Conservation (phyloP, 345 rosid genomes). For the Citrus hindsii region DNA sequence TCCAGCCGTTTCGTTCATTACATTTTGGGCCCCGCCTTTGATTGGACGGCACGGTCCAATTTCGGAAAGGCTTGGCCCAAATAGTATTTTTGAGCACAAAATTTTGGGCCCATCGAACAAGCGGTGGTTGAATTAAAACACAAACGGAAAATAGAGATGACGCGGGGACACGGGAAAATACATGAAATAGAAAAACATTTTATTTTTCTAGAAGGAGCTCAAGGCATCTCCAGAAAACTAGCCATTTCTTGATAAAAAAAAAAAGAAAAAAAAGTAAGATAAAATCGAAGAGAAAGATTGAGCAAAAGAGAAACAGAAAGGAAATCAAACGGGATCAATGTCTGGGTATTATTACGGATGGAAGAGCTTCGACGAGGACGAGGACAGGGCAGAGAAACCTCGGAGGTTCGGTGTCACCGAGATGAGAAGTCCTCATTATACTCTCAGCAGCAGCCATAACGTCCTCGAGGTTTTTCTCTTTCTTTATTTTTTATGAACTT, state of each 20-base stretch:
- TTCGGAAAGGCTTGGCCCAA: neutral
- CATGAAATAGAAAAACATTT: neutral
- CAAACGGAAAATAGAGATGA: neutral
- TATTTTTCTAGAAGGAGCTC: slow-evolving; percentile 45
- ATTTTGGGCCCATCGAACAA: too few relatives aligned
- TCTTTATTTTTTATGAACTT: neutral
- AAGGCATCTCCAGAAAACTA: slow-evolving; percentile 16
- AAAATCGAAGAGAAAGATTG: too few relatives aligned
- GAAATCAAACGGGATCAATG: slow-evolving; percentile 23
- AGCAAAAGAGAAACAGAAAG: neutral
- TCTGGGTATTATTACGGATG: slow-evolving; percentile 45
- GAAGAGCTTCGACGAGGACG: slow-evolving; percentile 77
- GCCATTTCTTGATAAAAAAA: neutral
- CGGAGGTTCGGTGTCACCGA: slow-evolving; percentile 89
- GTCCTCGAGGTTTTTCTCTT: slow-evolving; percentile 50
- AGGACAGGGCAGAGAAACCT: slow-evolving; percentile 92
- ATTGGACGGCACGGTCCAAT: neutral
- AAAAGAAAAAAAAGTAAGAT: neutral
- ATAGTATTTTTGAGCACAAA: too few relatives aligned
- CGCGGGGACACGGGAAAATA: neutral
- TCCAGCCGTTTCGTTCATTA: too few relatives aligned
- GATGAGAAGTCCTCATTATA: slow-evolving; percentile 77
- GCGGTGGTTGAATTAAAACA: too few relatives aligned
- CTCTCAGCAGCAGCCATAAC: slow-evolving; percentile 40
- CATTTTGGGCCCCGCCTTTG: neutral